Evolutionary conservation across 2,329 filamentous ascomycete genomes (phyloP).

Genomic region (Neopestalotiopsis clavispora): DNA sequence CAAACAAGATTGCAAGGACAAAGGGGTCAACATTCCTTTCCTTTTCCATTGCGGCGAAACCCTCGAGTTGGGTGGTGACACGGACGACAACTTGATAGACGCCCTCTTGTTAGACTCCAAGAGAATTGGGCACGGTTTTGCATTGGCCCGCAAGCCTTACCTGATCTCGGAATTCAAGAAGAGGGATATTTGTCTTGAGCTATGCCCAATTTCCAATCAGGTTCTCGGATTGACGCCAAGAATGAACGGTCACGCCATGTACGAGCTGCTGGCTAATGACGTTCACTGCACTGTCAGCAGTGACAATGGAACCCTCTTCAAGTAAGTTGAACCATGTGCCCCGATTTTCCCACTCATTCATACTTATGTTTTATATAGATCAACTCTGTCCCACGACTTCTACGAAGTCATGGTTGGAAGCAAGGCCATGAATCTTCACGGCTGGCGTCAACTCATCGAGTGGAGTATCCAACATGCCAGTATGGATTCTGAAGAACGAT

Average conservation of each 20-base stretch:
- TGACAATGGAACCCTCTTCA: slow-evolving; percentile 76
- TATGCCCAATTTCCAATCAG: slow-evolving; percentile 81
- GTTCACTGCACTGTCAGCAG: slow-evolving; percentile 77
- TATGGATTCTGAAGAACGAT: slow-evolving; percentile 48
- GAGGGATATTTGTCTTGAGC: slow-evolving; percentile 71
- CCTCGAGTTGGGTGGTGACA: slow-evolving; percentile 66
- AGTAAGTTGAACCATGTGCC: slow-evolving; percentile 46
- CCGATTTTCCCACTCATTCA: neutral
- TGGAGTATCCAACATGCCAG: slow-evolving; percentile 69
- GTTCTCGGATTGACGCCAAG: slow-evolving; percentile 71
- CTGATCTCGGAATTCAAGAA: slow-evolving; percentile 70
- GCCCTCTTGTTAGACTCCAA: slow-evolving; percentile 69
- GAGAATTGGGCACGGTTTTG: slow-evolving; percentile 77
- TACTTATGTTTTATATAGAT: slow-evolving; percentile 47
- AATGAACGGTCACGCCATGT: slow-evolving; percentile 69
- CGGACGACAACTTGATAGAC: slow-evolving; percentile 72
- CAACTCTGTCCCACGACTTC: slow-evolving; percentile 76
- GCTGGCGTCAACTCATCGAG: slow-evolving; percentile 70
- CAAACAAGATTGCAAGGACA: slow-evolving; percentile 46
- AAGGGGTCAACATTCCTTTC: slow-evolving; percentile 67
- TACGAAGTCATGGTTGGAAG: slow-evolving; percentile 77
- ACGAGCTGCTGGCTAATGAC: slow-evolving; percentile 71
- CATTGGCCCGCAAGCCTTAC: slow-evolving; percentile 68
- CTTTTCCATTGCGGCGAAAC: slow-evolving; percentile 81
- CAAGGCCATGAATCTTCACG: slow-evolving; percentile 68